Base-by-base conservation (phyloP, 2,329 filamentous ascomycete species). In the Graphilbum sp. region DNA sequence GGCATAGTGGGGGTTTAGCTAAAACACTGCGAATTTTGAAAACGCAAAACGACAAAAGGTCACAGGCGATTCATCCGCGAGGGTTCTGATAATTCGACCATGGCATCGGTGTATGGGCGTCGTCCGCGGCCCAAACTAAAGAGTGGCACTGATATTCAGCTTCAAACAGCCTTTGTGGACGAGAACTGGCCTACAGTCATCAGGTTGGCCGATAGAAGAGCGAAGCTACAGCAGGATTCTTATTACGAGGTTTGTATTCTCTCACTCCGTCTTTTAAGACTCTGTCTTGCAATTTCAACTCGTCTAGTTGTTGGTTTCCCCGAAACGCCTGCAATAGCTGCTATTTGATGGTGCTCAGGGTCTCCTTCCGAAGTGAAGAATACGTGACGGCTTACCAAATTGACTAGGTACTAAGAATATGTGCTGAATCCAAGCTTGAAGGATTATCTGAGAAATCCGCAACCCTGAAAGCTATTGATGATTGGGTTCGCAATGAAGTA, bases 181-280 rank as follows among this genome's bases (percentile, higher is more conserved):
- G 58, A 63, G 37, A 69, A 68, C 51, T 75, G 69, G 70, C 46
- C 57, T 16, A 54, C 56, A 15, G 67, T 63, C 38, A 55, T 64
- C 20, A 66, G 63, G 21, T 57, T 72, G 13, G 69, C 70, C 13
- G 64, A 67, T 43, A 66, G 69, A 52, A 58, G 66, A 21, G 56
- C 58, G 40, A 63, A 62, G 45, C 52, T 57, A 2, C 59, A 58
- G 32, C 68, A 69, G 37, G 69, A 73, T 32, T 57, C 64, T 8
- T 75, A 74, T 48, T 74, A 67, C 46, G 62, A 71, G 55, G 67
- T 72, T 47, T 42, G 59, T 34, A n/a, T n/a, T n/a, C n/a, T n/a
- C n/a, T n/a, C n/a, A n/a, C n/a, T n/a, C n/a, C n/a, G n/a, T n/a
- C n/a, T n/a, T n/a, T n/a, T n/a, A n/a, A n/a, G n/a, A n/a, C n/a